Evolutionary conservation across 176 grass and related monocot species (phyloP).

Genomic region (Oryza meridionalis): DNA sequence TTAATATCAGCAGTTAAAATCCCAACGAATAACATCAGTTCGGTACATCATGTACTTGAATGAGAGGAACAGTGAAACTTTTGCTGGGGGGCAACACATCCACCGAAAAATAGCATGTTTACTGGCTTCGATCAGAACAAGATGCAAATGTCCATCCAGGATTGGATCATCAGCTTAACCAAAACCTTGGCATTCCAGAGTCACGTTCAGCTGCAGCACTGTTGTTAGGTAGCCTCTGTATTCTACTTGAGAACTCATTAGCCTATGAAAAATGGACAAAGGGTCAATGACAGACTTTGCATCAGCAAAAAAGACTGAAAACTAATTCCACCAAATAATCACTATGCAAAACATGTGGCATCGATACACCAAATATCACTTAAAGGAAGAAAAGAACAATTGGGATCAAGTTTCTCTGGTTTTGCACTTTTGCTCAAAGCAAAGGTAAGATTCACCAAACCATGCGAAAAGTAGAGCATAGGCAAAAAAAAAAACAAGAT

Average conservation of each 20-base stretch:
- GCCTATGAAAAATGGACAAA: constrained; percentile 49
- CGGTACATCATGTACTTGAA: constrained; percentile 13
- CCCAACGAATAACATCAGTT: background rate
- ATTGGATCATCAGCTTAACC: constrained; percentile 72
- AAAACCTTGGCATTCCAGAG: constrained; percentile 63
- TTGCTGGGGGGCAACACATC: background rate
- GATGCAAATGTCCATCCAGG: constrained; percentile 25
- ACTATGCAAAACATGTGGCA: constrained; percentile 30
- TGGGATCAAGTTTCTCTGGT: constrained; percentile 18
- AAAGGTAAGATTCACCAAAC: background rate
- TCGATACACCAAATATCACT: constrained; percentile 18
- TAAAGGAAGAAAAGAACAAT: background rate
- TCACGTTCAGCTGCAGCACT: constrained; percentile 59
- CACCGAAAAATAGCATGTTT: constrained; percentile 10
- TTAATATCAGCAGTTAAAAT: constrained; percentile 1
- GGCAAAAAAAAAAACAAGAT: background rate
- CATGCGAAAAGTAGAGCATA: background rate
- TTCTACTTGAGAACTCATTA: constrained; percentile 90
- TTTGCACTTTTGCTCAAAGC: constrained; percentile 31
- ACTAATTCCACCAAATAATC: constrained; percentile 27
- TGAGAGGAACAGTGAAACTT: background rate
- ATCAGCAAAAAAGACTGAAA: constrained; percentile 5
- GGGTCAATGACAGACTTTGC: constrained; percentile 19
- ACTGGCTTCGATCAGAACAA: constrained; percentile 26
- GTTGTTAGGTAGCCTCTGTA: constrained; percentile 82